Conservation (phyloP, 177 flowering plant species). For the Telopea speciosissima region DNA sequence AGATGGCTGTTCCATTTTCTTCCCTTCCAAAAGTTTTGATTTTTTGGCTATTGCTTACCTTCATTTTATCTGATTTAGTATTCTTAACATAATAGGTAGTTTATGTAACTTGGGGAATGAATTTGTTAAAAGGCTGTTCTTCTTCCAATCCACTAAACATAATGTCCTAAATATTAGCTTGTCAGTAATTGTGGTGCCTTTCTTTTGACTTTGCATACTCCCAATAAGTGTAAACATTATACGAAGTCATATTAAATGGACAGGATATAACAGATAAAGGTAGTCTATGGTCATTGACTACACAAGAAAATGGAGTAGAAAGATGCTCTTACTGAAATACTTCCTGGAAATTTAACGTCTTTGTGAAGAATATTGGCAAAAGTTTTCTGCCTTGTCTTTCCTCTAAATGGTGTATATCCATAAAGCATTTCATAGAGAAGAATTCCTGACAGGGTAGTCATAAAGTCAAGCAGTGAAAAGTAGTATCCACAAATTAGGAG, state of each 20-base stretch:
- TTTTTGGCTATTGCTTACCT: too few relatives aligned
- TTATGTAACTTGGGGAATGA: too few relatives aligned
- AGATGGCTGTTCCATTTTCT: too few relatives aligned
- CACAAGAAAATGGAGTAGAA: neutral
- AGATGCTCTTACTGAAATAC: constrained; percentile 43
- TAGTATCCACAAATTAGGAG: neutral
- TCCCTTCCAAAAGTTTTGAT: too few relatives aligned
- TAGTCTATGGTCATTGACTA: neutral
- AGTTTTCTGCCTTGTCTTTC: constrained; percentile 94
- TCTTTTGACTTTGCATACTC: too few relatives aligned
- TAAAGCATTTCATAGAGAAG: constrained; percentile 95
- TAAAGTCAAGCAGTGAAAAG: constrained; percentile 4
- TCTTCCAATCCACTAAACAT: too few relatives aligned
- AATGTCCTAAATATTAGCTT: too few relatives aligned
- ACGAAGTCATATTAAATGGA: neutral
- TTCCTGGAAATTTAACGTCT: constrained; percentile 75
- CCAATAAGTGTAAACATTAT: too few relatives aligned
- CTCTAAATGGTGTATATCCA: constrained; percentile 96
- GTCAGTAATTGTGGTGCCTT: too few relatives aligned
- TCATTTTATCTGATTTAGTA: too few relatives aligned
- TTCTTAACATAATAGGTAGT: too few relatives aligned
- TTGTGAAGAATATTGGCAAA: constrained; percentile 88
- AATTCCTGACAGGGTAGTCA: constrained; percentile 45
- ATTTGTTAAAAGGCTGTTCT: too few relatives aligned
- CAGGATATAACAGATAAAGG: neutral